A percentile compares a stretch with the other conserved stretches of the same genome.
Conservation (phyloP, 163 green algal species). For the Chloromonas sp. region DNA sequence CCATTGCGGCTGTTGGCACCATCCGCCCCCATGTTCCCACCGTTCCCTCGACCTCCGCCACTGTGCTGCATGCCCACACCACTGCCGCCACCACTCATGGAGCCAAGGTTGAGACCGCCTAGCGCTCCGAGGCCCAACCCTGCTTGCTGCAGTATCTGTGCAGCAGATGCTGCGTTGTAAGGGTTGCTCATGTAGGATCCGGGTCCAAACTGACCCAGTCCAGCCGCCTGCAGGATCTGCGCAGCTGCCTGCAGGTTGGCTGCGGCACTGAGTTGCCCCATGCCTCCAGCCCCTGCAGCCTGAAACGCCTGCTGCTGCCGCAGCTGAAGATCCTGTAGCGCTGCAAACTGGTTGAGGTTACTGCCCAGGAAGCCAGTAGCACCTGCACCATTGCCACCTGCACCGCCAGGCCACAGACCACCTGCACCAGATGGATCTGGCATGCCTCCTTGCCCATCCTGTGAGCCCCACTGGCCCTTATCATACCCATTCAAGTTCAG, state of each 20-base stretch:
- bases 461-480: slow-evolving; percentile 14
- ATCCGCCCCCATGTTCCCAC: slow-evolving; percentile 6
- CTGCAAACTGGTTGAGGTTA: slow-evolving; percentile 14
- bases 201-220: slow-evolving; percentile 12
- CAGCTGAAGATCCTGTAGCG: slow-evolving; percentile 24
- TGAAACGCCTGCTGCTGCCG: slow-evolving; percentile 34
- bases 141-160: slow-evolving; percentile 35
- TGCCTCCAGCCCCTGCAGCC: slow-evolving; percentile 24
- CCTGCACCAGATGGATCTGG: not conserved
- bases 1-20: slow-evolving; percentile 28
- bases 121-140: not conserved
- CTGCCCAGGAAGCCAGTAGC: slow-evolving; percentile 8
- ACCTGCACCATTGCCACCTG: slow-evolving; percentile 5
- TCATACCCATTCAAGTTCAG: slow-evolving; percentile 12
- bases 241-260: slow-evolving; percentile 20
- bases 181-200: not conserved
- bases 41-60: not conserved
- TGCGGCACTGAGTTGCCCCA: slow-evolving; percentile 4
- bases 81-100: not conserved
- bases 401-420: not conserved
- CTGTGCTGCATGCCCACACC: not conserved
- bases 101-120: not conserved
- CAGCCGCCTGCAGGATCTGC: slow-evolving; percentile 36
- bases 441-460: slow-evolving; percentile 3
- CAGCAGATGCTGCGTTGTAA: slow-evolving; percentile 3